Evolutionary conservation across 106 monocot genomes (phyloP).

Genomic region (Triglochin maritima): DNA sequence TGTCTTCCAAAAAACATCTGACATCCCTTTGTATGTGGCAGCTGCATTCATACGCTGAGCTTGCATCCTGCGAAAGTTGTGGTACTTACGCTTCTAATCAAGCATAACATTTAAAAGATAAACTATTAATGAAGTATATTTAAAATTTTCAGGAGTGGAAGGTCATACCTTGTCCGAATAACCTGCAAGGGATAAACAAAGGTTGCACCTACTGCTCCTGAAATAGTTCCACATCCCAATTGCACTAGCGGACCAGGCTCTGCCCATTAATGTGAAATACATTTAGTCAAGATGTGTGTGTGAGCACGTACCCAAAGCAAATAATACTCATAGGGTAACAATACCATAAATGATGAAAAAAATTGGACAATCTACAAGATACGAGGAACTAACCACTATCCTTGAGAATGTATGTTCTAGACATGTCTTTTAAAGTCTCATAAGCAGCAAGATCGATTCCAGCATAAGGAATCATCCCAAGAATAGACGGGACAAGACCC

Average conservation of each 20-base stretch:
- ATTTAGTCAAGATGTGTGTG: background rate
- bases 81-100: too few relatives aligned
- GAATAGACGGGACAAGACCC: constrained; percentile 68
- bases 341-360: background rate
- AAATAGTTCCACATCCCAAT: constrained; percentile 83
- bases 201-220: constrained; percentile 77
- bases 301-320: background rate
- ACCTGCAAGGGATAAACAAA: constrained; percentile 95
- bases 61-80: constrained; percentile 50
- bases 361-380: background rate
- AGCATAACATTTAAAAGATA: background rate
- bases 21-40: constrained; percentile 58
- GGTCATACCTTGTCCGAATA: constrained; percentile 69
- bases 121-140: background rate
- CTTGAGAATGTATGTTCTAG: constrained; percentile 54
- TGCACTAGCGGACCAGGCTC: constrained; percentile 82
- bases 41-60: constrained; percentile 42
- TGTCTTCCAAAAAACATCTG: constrained; percentile 75
- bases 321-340: too few relatives aligned
- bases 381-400: constrained; percentile 39
- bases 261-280: constrained; percentile 6
- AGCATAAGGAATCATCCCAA: constrained; percentile 91
- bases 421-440: constrained; percentile 81
- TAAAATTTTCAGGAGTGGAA: background rate
- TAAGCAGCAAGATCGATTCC: constrained; percentile 90